Evolutionary conservation across 768 basidiomycete species (phyloP).

Genomic region (Lactarius hengduanensis): DNA sequence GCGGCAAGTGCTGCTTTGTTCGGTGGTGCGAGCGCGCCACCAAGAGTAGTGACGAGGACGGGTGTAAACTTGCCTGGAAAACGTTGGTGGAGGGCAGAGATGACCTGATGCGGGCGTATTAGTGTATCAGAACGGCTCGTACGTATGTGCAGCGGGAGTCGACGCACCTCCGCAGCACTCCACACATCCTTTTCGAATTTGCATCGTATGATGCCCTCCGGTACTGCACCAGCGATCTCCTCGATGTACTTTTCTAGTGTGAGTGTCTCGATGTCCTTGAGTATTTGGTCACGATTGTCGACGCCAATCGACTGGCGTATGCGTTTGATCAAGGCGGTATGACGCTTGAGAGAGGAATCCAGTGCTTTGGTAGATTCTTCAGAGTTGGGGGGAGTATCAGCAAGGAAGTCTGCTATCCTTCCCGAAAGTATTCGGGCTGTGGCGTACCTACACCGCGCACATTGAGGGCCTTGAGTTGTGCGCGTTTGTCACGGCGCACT

Average conservation of each 20-base stretch:
- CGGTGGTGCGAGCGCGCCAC: conserved; percentile 57
- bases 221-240: conserved; percentile 83
- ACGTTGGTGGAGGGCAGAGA: conserved; percentile 84
- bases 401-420: conserved; percentile 3
- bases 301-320: conserved; percentile 82
- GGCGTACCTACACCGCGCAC: conserved; percentile 38
- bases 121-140: conserved; percentile 1
- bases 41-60: conserved; percentile 58
- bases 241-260: conserved; percentile 95
- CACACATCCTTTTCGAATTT: conserved; percentile 92
- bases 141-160: conserved; percentile 9
- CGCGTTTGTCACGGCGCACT: conserved; percentile 54
- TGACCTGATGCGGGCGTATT: conserved; percentile 53
- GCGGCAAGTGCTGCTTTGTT: conserved; percentile 54
- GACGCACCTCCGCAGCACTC: conserved; percentile 84
- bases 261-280: conserved; percentile 90
- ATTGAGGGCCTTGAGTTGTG: conserved; percentile 59
- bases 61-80: conserved; percentile 81
- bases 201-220: conserved; percentile 84
- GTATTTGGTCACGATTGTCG: conserved; percentile 80
- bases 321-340: conserved; percentile 93
- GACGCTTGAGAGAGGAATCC: conserved; percentile 93
- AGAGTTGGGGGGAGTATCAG: neutral
- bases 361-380: conserved; percentile 67
- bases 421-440: conserved; percentile 44